Evolutionary conservation across 2,329 filamentous ascomycete species (phyloP), one percentile per base, ranked within the genome.

Genomic region (Trichoderma brevicompactum): DNA sequence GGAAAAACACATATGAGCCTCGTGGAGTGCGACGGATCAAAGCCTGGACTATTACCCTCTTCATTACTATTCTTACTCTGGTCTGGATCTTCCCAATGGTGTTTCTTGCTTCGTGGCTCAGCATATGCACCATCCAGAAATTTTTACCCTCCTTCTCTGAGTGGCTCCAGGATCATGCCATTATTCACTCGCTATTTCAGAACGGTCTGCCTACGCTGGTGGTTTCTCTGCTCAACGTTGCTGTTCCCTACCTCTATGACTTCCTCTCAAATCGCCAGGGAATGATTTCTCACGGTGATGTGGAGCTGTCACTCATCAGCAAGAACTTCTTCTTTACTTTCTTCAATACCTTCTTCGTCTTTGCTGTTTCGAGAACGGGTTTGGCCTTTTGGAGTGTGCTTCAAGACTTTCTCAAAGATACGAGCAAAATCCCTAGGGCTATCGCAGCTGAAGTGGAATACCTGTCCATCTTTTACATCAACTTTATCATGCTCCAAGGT

Each of bases 261-360:
- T 97, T 89, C 81, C 85, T 99, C 10, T 92, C 94, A 2, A 94
- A 94, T 75, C 85, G 87, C 60, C 95, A 99, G 80, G 95, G 95
- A 55, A 96, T 96, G 89, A 92, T 97, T 59, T 98, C 95, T 0
- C 92, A 93, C 71, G 92, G 92, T 50, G 95, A 99, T 68, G 89
- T 99, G 23, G 95, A 98, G 77, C 83, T 99, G 7, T 98, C 95
- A 0, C 84, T 96, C 50, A 94, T 99, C 69, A 97, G 92, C 62
- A 99, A 99, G 80, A 99, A 98, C 78, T 99, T 98, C 80, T 97
- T 98, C 83, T 99, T 99, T 76, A 94, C 91, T 9, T 99, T 99
- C 78, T 98, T 99, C 86, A 99, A 99, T 79, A 92, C 98, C 65
- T 99, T 99, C 79, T 86, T 98, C 58, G 87, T 98, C 50, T 97